Percentiles rank a stretch among this genome's conserved stretches.
Conservation (phyloP, 768 basidiomycete genomes). For the Cystofilobasidium macerans region DNA sequence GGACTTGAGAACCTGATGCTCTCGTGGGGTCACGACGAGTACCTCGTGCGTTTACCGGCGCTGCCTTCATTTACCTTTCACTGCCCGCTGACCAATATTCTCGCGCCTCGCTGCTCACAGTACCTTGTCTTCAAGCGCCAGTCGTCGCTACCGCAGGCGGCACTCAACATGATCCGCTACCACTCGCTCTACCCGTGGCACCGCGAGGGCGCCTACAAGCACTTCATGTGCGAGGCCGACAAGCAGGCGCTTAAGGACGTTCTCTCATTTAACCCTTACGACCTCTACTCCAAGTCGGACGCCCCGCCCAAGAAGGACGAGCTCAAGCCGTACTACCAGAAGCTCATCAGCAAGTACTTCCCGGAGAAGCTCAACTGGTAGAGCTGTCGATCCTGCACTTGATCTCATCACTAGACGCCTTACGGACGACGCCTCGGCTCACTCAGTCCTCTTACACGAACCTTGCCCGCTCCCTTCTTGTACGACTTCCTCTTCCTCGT, state of each 20-base stretch:
- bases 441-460: too few relatives aligned
- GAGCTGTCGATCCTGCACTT: not conserved
- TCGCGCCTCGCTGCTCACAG: slow-evolving; percentile 46
- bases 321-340: slow-evolving; percentile 70
- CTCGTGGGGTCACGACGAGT: slow-evolving; percentile 81
- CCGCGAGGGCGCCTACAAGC: slow-evolving; percentile 69
- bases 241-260: slow-evolving; percentile 31
- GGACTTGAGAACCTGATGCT: slow-evolving; percentile 68
- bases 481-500: too few relatives aligned
- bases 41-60: slow-evolving; percentile 9
- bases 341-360: slow-evolving; percentile 75
- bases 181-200: slow-evolving; percentile 91
- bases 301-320: slow-evolving; percentile 46
- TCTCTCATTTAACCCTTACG: not conserved
- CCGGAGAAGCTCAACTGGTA: slow-evolving; percentile 71
- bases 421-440: too few relatives aligned
- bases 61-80: slow-evolving; percentile 28
- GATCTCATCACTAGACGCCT: too few relatives aligned
- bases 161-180: slow-evolving; percentile 81
- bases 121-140: slow-evolving; percentile 76
- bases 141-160: slow-evolving; percentile 65
- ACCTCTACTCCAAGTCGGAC: slow-evolving; percentile 71
- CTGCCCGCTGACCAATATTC: not conserved
- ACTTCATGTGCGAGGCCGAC: slow-evolving; percentile 62
- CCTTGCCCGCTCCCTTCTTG: too few relatives aligned